Conservation (phyloP, 768 basidiomycete species). For the Trametes punicea region DNA sequence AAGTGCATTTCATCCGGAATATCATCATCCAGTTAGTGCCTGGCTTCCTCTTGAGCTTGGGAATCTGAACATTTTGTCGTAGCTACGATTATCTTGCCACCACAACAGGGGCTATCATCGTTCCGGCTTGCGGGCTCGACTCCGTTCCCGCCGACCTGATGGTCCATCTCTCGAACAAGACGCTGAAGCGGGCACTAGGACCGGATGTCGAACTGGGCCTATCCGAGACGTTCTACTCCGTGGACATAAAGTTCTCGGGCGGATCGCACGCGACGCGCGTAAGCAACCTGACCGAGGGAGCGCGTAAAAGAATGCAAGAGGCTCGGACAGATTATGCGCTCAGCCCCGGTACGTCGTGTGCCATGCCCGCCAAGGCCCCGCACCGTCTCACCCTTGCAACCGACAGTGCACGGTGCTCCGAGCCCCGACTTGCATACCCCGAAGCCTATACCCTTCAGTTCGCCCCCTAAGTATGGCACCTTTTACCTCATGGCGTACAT, state of each 20-base stretch:
- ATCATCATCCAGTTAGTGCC: slow-evolving; percentile 55
- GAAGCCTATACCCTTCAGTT: slow-evolving; percentile 35
- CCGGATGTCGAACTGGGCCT: slow-evolving; percentile 39
- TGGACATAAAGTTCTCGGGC: slow-evolving; percentile 54
- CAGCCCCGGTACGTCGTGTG: slow-evolving; percentile 38
- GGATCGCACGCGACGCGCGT: slow-evolving; percentile 53
- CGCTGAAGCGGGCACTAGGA: slow-evolving; percentile 49
- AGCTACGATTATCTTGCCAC: slow-evolving; percentile 74
- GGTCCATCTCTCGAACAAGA: slow-evolving; percentile 65
- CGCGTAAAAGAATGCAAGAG: slow-evolving; percentile 27
- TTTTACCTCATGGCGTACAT: slow-evolving; percentile 42
- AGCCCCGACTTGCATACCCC: slow-evolving; percentile 30
- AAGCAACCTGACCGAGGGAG: slow-evolving; percentile 29
- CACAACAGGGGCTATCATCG: slow-evolving; percentile 67
- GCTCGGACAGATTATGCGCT: slow-evolving; percentile 38
- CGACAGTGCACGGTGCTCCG: slow-evolving; percentile 27
- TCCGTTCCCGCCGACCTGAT: slow-evolving; percentile 73
- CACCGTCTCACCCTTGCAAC: background rate
- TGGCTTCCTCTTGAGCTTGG: background rate
- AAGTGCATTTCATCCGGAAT: slow-evolving; percentile 59
- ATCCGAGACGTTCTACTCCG: slow-evolving; percentile 52
- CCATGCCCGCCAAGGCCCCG: background rate
- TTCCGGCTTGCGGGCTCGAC: slow-evolving; percentile 80
- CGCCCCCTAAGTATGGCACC: slow-evolving; percentile 35
- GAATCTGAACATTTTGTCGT: background rate